Conservation (phyloP, 225 moss, liverwort and hornwort genomes). For the Climacium dendroides region DNA sequence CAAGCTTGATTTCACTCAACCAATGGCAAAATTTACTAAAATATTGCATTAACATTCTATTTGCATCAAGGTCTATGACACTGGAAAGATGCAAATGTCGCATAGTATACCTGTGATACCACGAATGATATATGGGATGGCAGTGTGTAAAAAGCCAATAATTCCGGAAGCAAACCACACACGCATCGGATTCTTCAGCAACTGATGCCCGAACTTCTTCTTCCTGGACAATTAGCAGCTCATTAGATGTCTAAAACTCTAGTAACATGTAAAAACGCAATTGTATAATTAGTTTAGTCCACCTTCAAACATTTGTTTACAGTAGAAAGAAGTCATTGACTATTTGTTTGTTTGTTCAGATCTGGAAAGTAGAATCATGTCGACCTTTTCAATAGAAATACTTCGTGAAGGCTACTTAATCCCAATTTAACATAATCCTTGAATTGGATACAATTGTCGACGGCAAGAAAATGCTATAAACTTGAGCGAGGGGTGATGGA, state of each 20-base stretch:
- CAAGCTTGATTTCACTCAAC: not conserved
- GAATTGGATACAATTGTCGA: not conserved
- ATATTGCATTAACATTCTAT: not conserved
- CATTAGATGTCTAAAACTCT: not conserved
- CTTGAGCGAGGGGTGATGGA: not conserved
- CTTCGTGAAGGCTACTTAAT: not conserved
- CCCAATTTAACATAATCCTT: not conserved
- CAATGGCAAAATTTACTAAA: not conserved
- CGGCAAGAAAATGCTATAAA: not conserved
- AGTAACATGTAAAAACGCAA: not conserved
- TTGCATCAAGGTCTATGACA: not conserved
- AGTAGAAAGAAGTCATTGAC: not conserved
- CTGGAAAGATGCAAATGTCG: not conserved
- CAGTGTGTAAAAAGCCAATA: constrained; percentile 39
- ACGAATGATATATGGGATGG: constrained; percentile 64
- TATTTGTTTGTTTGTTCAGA: not conserved
- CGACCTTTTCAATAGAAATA: not conserved
- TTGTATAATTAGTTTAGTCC: not conserved
- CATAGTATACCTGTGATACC: constrained; percentile 40
- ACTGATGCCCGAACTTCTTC: constrained; percentile 74
- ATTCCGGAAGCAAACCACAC: constrained; percentile 28
- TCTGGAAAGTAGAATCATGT: not conserved
- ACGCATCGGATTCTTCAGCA: constrained; percentile 38
- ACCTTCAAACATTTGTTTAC: not conserved
- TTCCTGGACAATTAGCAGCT: constrained; percentile 34